Evolutionary conservation across 495 filamentous ascomycete species (phyloP).

Genomic region (Penicillium verhagenii): DNA sequence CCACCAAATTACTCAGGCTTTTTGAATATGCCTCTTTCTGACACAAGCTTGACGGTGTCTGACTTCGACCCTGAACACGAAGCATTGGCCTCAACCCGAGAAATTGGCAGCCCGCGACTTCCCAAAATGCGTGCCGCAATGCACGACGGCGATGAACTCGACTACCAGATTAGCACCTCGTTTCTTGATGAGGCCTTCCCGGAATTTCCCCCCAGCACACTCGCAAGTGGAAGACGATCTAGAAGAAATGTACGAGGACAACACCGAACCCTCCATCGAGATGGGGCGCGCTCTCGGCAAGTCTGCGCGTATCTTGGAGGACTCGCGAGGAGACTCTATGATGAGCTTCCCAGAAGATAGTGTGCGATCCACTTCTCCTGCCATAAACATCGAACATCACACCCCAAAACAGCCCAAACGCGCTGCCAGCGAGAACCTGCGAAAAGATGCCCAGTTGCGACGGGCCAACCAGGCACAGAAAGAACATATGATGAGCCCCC

Average conservation of each 20-base stretch:
- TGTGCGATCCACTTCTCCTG: constrained; percentile 47
- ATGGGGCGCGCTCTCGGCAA: constrained; percentile 43
- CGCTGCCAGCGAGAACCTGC: constrained; percentile 40
- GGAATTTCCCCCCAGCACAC: constrained; percentile 52
- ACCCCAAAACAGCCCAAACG: constrained; percentile 43
- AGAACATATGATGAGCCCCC: constrained; percentile 42
- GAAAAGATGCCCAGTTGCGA: constrained; percentile 46
- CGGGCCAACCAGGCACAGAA: constrained; percentile 47
- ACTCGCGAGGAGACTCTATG: constrained; percentile 44
- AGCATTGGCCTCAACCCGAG: constrained; percentile 48
- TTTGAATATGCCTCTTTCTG: constrained; percentile 38
- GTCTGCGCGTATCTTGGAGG: constrained; percentile 34
- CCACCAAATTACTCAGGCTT: background rate
- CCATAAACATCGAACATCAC: constrained; percentile 45
- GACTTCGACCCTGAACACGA: constrained; percentile 55
- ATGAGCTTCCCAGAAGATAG: constrained; percentile 51
- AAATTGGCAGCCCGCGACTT: constrained; percentile 42
- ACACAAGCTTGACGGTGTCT: constrained; percentile 37
- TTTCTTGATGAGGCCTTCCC: constrained; percentile 62
- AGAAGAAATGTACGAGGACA: constrained; percentile 32
- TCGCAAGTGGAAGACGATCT: constrained; percentile 34
- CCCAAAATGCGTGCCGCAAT: constrained; percentile 28
- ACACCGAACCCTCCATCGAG: constrained; percentile 44
- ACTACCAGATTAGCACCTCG: constrained; percentile 60
- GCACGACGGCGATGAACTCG: constrained; percentile 30